Percentiles rank a stretch among this genome's conserved stretches.
These are phyloP conservation scores for Lachnellula willkommii DNA, from an alignment of 2,329 filamentous ascomycete genomes.

Conservation along the genomic window DNA sequence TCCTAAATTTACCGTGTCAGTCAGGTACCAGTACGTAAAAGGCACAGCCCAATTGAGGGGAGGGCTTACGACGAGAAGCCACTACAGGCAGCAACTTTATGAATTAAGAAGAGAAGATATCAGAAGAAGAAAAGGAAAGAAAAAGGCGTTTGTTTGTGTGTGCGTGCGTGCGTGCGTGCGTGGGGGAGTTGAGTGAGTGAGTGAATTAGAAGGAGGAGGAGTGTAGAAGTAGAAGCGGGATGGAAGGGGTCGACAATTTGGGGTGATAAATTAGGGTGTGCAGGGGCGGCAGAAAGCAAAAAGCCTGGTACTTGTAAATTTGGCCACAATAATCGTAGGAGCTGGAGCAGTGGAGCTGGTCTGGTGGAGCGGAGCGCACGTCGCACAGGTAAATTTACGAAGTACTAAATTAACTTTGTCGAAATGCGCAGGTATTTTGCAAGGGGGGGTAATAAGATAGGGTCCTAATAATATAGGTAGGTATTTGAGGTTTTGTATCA, in stretches of 20 bases:
- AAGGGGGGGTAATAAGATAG: too few species aligned
- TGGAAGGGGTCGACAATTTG: neutral
- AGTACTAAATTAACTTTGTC: too few species aligned
- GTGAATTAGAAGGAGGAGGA: neutral
- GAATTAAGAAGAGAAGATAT: slow-evolving; percentile 8
- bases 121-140: slow-evolving; percentile 15
- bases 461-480: too few species aligned
- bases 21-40: slow-evolving; percentile 4
- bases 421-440: too few species aligned
- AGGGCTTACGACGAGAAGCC: neutral
- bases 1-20: slow-evolving; percentile 3
- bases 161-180: neutral
- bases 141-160: neutral
- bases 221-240: neutral
- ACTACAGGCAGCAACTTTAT: slow-evolving; percentile 3
- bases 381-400: too few species aligned
- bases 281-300: too few species aligned
- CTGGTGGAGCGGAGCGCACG: too few species aligned
- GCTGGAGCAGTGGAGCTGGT: too few species aligned
- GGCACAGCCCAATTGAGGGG: neutral
- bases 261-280: too few species aligned
- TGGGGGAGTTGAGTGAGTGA: neutral
- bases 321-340: too few species aligned
- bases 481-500: too few species aligned
- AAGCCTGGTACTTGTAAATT: too few species aligned